Conservation (phyloP, 371 early-diverging fungal genomes). For the Funneliformis caledonium region DNA sequence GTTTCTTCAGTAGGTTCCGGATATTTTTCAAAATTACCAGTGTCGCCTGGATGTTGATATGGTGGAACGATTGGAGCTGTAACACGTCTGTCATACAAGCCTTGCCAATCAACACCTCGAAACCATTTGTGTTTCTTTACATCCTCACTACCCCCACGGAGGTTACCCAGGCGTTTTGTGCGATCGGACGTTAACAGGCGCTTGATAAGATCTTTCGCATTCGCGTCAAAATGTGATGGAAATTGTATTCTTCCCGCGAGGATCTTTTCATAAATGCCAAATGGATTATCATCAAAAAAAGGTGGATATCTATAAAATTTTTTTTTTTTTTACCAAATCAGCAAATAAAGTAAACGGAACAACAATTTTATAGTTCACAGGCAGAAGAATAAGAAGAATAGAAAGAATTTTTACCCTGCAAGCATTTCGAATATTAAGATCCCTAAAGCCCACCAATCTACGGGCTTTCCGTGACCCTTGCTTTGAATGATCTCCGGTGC, state of each 20-base stretch:
- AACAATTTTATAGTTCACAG: neutral
- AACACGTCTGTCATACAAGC: slow-evolving; percentile 68
- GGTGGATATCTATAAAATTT: slow-evolving; percentile 83
- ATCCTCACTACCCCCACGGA: slow-evolving; percentile 76
- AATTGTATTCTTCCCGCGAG: slow-evolving; percentile 85
- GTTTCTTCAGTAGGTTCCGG: slow-evolving; percentile 51
- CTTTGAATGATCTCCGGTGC: slow-evolving; percentile 98
- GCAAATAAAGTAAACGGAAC: neutral
- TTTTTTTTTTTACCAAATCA: too few relatives aligned
- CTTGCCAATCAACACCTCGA: slow-evolving; percentile 82
- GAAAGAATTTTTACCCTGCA: slow-evolving; percentile 62
- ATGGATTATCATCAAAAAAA: slow-evolving; percentile 96
- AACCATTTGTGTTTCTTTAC: slow-evolving; percentile 91
- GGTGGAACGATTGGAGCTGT: slow-evolving; percentile 68
- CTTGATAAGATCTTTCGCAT: slow-evolving; percentile 92
- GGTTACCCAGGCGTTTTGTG: slow-evolving; percentile 90
- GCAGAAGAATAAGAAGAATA: neutral
- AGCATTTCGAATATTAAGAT: slow-evolving; percentile 96
- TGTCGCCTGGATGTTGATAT: slow-evolving; percentile 65
- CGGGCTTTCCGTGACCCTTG: slow-evolving; percentile 95
- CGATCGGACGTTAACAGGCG: slow-evolving; percentile 89
- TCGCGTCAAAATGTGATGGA: slow-evolving; percentile 88
- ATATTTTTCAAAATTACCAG: slow-evolving; percentile 71
- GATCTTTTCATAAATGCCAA: slow-evolving; percentile 94
- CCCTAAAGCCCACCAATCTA: slow-evolving; percentile 99